Evolutionary conservation across 495 filamentous ascomycete genomes (phyloP).

Genomic region (Xylaria nigripes): DNA sequence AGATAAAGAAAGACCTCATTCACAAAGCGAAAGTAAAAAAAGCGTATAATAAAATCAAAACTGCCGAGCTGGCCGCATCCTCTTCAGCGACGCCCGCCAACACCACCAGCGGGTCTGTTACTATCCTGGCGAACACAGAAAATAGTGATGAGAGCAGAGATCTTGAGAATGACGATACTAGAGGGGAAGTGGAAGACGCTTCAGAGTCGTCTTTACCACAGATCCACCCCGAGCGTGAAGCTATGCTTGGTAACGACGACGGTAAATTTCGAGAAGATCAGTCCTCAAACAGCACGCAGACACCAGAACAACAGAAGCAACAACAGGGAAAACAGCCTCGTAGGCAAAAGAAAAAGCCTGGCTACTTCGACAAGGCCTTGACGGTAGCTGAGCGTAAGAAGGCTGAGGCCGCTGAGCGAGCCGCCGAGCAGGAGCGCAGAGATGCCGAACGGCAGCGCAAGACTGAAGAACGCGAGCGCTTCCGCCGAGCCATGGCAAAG

Average conservation of each 20-base stretch:
- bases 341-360: constrained; percentile 43
- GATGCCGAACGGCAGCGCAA: constrained; percentile 45
- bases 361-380: constrained; percentile 69
- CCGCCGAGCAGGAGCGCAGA: constrained; percentile 48
- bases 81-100: constrained; percentile 5
- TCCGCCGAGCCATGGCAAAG: constrained; percentile 63
- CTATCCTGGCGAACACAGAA: background rate
- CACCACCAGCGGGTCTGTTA: background rate
- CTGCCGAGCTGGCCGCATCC: constrained; percentile 38
- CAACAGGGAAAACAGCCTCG: constrained; percentile 16
- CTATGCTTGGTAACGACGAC: constrained; percentile 38
- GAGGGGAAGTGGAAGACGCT: background rate
- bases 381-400: constrained; percentile 58
- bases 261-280: constrained; percentile 14
- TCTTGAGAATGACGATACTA: constrained; percentile 5
- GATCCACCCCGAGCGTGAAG: constrained; percentile 61
- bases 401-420: constrained; percentile 54
- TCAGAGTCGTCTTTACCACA: constrained; percentile 28
- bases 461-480: constrained; percentile 53
- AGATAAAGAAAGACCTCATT: constrained; percentile 86
- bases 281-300: background rate
- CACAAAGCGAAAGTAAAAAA: constrained; percentile 92
- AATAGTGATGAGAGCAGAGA: background rate
- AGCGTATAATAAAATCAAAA: constrained; percentile 81
- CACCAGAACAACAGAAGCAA: background rate